These are phyloP conservation scores for Cutaneotrichosporon cyanovorans DNA, from an alignment of 1,284 basidiomycete genomes.

Conservation along the genomic window DNA sequence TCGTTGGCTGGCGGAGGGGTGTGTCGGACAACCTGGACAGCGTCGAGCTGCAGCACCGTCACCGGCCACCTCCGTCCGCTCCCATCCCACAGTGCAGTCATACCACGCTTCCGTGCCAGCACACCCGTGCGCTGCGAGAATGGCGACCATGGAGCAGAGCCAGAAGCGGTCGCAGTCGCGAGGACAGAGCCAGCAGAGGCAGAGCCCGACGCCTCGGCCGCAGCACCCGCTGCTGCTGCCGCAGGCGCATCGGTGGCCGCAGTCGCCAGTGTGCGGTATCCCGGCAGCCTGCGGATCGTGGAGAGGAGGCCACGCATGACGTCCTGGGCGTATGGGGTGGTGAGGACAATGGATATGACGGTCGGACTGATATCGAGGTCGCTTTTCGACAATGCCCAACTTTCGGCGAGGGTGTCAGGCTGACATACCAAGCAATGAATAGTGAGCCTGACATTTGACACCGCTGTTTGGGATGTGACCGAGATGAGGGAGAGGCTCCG, in stretches of 20 bases:
- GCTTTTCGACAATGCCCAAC: too few relatives aligned
- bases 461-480: too few relatives aligned
- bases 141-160: constrained; percentile 74
- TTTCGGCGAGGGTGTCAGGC: too few relatives aligned
- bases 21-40: constrained; percentile 46
- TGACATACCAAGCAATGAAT: too few relatives aligned
- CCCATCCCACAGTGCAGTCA: constrained; percentile 89
- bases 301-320: constrained; percentile 27
- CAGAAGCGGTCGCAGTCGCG: constrained; percentile 10
- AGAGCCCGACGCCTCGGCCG: constrained; percentile 5
- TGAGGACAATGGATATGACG: neutral
- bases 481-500: too few relatives aligned
- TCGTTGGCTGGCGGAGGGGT: constrained; percentile 26
- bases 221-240: constrained; percentile 10
- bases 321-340: neutral
- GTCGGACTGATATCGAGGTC: too few relatives aligned
- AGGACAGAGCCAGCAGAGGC: constrained; percentile 3
- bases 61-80: constrained; percentile 81
- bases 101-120: constrained; percentile 90
- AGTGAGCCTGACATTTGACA: too few relatives aligned
- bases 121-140: constrained; percentile 84
- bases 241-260: constrained; percentile 8
- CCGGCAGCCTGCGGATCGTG: constrained; percentile 7
- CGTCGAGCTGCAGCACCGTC: constrained; percentile 66
- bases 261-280: constrained; percentile 17